These are phyloP conservation scores for Rhodamnia rubescens DNA, from an alignment of 345 rosid species.

Conservation along the genomic window DNA sequence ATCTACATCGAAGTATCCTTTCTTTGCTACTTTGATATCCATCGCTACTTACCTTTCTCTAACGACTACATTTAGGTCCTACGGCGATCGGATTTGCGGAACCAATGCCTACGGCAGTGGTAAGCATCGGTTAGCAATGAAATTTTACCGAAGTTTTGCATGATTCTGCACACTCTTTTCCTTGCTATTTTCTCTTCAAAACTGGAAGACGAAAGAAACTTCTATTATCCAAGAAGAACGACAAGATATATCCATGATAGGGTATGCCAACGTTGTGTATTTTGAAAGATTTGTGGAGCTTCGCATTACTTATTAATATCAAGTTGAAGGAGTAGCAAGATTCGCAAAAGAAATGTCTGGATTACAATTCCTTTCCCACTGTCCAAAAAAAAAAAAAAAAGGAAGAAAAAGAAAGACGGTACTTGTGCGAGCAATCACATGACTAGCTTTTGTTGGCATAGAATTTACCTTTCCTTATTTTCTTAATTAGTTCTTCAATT, in stretches of 20 bases:
- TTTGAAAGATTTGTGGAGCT: too few relatives aligned
- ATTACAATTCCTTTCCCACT: background rate
- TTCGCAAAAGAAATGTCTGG: background rate
- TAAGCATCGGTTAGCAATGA: background rate
- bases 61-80: background rate
- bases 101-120: background rate
- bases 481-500: background rate
- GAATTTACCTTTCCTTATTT: background rate
- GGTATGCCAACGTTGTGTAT: too few relatives aligned
- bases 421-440: background rate
- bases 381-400: background rate
- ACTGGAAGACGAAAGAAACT: too few relatives aligned
- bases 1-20: background rate
- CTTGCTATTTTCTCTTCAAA: too few relatives aligned
- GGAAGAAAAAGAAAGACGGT: background rate
- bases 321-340: background rate
- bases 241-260: too few relatives aligned
- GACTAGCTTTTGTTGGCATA: background rate
- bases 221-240: too few relatives aligned
- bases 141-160: too few relatives aligned
- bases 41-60: background rate
- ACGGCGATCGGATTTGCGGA: background rate
- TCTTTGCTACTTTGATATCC: background rate
- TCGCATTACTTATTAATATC: too few relatives aligned
- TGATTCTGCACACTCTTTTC: too few relatives aligned